These are phyloP conservation scores for Medicago lupulina DNA, from an alignment of 306 rosid genomes.

Conservation along the genomic window DNA sequence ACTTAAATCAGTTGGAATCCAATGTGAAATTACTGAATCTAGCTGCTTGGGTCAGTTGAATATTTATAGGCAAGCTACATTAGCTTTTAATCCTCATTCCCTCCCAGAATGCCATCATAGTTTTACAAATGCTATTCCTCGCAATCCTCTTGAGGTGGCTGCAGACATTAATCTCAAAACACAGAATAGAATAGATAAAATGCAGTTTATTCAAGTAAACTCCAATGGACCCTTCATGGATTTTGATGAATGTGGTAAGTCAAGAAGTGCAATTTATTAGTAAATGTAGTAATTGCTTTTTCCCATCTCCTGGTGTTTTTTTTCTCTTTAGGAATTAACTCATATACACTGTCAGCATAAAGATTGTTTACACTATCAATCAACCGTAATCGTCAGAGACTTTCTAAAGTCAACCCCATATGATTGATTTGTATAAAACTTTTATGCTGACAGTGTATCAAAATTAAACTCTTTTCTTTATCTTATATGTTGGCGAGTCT, in stretches of 20 bases:
- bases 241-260: constrained; percentile 61
- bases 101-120: constrained; percentile 52
- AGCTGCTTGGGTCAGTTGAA: constrained; percentile 38
- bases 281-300: no score
- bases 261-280: constrained; percentile 2
- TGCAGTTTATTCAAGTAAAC: constrained; percentile 35
- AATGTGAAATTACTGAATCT: constrained; percentile 43
- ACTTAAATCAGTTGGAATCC: constrained; percentile 40
- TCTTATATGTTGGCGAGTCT: no score
- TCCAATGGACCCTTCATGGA: constrained; percentile 50
- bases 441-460: no score
- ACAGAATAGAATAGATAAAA: constrained; percentile 41
- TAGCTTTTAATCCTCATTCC: constrained; percentile 58
- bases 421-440: no score
- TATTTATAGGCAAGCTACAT: constrained; percentile 42
- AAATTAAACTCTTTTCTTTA: no score
- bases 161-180: constrained; percentile 19
- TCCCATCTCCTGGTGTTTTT: no score
- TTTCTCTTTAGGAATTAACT: no score
- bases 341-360: no score
- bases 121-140: constrained; percentile 44
- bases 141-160: constrained; percentile 34
- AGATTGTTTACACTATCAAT: no score
- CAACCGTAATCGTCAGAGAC: no score
- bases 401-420: no score